Evolutionary conservation across 2,329 filamentous ascomycete genomes (phyloP).

Genomic region (Hymenoscyphus albidus): DNA sequence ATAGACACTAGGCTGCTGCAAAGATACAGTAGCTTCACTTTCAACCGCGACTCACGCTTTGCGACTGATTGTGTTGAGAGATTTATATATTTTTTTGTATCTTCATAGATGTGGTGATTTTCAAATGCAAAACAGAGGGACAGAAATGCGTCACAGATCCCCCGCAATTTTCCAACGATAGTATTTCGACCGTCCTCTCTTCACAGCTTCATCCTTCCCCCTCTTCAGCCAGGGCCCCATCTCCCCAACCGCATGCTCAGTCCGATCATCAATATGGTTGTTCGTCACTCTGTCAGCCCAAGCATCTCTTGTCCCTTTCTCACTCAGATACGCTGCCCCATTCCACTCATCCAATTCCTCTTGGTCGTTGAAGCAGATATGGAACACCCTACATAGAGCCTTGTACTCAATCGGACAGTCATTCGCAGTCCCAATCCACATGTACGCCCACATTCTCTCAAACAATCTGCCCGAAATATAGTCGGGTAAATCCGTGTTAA

Average conservation of each 20-base stretch:
- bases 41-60: neutral
- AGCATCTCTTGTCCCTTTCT: neutral
- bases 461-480: slow-evolving; percentile 53
- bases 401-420: slow-evolving; percentile 20
- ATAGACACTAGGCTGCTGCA: too few relatives aligned
- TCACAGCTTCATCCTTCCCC: slow-evolving; percentile 13
- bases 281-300: neutral
- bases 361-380: slow-evolving; percentile 16
- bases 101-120: neutral
- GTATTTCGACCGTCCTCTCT: slow-evolving; percentile 6
- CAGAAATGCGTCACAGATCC: slow-evolving; percentile 5
- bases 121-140: neutral
- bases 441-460: slow-evolving; percentile 58
- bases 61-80: neutral
- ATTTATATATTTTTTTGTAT: neutral
- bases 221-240: slow-evolving; percentile 1
- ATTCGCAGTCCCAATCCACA: slow-evolving; percentile 15
- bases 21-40: too few relatives aligned
- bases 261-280: neutral
- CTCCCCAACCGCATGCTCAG: slow-evolving; percentile 1
- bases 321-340: neutral
- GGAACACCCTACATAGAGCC: slow-evolving; percentile 16
- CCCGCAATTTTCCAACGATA: slow-evolving; percentile 1
- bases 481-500: slow-evolving; percentile 49
- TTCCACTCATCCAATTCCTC: slow-evolving; percentile 13